phyloP scores from a whole-genome alignment of 2,329 filamentous ascomycete species.

The Penicillium aurantiogriseum region DNA sequence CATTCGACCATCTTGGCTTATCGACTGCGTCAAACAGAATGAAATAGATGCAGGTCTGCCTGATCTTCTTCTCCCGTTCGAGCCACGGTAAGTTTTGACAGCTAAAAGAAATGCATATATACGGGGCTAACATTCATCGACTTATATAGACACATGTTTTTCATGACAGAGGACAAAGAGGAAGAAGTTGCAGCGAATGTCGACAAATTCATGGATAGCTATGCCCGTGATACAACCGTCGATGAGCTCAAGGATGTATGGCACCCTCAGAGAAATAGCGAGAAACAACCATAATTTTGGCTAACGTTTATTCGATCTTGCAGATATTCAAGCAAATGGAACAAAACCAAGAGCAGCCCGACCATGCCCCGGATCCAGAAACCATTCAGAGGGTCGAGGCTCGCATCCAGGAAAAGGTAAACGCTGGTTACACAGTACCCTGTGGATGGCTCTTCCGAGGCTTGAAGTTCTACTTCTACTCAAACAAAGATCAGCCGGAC shows the following conservation, averaged over 20 bases:
- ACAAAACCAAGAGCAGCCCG: constrained; percentile 13
- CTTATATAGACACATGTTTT: constrained; percentile 68
- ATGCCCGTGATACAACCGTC: constrained; percentile 64
- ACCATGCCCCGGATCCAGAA: constrained; percentile 45
- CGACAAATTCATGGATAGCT: constrained; percentile 82
- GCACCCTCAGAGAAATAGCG: constrained; percentile 7
- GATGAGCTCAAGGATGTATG: constrained; percentile 58
- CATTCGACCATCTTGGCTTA: constrained; percentile 75
- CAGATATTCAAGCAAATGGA: constrained; percentile 47
- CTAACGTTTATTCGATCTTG: not conserved
- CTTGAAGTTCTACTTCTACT: constrained; percentile 46
- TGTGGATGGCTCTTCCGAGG: constrained; percentile 52
- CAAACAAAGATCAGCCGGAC: not conserved
- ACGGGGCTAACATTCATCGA: constrained; percentile 2
- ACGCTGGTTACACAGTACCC: constrained; percentile 33
- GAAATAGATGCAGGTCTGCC: constrained; percentile 54
- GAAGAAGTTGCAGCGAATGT: constrained; percentile 60
- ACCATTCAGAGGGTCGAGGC: constrained; percentile 58
- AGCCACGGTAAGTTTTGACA: constrained; percentile 50
- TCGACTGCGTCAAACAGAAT: constrained; percentile 69
- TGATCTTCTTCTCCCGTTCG: constrained; percentile 63
- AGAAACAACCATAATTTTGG: not conserved
- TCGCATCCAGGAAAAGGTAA: constrained; percentile 50
- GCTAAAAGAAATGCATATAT: not conserved
- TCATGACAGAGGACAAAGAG: constrained; percentile 58